Conservation (phyloP, 495 filamentous ascomycete species). For the Tuber melanosporum region DNA sequence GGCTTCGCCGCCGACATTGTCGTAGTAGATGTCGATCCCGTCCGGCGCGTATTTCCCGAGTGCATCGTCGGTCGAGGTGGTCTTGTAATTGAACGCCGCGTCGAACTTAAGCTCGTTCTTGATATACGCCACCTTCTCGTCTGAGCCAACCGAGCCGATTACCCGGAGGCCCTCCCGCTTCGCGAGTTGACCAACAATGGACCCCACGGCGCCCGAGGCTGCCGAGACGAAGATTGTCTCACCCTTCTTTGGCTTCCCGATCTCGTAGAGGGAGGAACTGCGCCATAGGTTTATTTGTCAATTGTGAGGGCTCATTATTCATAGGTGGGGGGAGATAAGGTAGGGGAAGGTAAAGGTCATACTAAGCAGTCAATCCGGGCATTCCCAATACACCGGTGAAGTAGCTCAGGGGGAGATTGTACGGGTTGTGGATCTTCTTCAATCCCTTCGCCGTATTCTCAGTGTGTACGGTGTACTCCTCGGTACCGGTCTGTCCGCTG, state of each 20-base stretch:
- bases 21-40: constrained; percentile 89
- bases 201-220: constrained; percentile 76
- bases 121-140: constrained; percentile 51
- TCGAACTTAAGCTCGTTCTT: constrained; percentile 51
- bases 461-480: constrained; percentile 54
- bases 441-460: constrained; percentile 37
- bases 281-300: not conserved
- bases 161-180: constrained; percentile 82
- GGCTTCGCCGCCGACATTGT: constrained; percentile 89
- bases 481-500: constrained; percentile 53
- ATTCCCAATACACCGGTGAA: constrained; percentile 76
- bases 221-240: constrained; percentile 83
- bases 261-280: constrained; percentile 65
- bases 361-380: constrained; percentile 78
- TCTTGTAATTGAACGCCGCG: constrained; percentile 59
- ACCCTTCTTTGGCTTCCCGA: constrained; percentile 77
- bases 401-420: constrained; percentile 56
- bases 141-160: constrained; percentile 56
- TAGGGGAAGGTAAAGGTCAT: not conserved
- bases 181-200: constrained; percentile 76
- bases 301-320: not conserved
- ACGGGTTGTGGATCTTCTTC: constrained; percentile 54
- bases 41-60: constrained; percentile 67
- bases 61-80: constrained; percentile 61
- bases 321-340: not conserved